These are phyloP conservation scores for Cryptococcus amylolentus DNA, from an alignment of 1,284 basidiomycete genomes.

Conservation along the genomic window DNA sequence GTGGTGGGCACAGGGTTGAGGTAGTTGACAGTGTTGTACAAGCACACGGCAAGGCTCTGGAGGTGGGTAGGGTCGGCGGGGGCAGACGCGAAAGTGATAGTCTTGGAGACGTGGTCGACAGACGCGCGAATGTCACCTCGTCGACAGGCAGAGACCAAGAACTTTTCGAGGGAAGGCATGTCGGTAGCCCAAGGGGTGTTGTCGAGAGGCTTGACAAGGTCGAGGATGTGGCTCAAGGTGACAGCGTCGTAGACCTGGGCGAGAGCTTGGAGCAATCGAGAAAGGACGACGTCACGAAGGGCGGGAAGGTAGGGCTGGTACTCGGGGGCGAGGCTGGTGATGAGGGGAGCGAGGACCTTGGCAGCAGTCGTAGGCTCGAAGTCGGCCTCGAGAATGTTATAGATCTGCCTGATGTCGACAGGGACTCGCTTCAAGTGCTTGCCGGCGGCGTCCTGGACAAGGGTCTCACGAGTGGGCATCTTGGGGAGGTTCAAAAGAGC, in stretches of 20 bases:
- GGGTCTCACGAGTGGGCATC: conserved; percentile 78
- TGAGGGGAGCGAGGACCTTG: conserved; percentile 74
- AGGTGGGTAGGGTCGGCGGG: conserved; percentile 56
- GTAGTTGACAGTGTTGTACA: conserved; percentile 66
- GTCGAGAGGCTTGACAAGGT: conserved; percentile 71
- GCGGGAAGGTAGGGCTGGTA: conserved; percentile 83
- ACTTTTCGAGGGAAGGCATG: conserved; percentile 78
- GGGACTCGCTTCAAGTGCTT: conserved; percentile 79
- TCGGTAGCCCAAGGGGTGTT: conserved; percentile 57
- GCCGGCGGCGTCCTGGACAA: conserved; percentile 81
- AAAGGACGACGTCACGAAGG: conserved; percentile 86
- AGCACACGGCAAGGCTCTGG: conserved; percentile 66
- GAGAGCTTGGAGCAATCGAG: conserved; percentile 88
- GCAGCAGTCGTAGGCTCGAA: conserved; percentile 94
- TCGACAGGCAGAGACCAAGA: conserved; percentile 86
- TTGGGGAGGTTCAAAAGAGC: conserved; percentile 80
- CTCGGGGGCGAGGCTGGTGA: conserved; percentile 60
- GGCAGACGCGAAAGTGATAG: conserved; percentile 66
- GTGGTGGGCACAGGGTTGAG: conserved; percentile 45
- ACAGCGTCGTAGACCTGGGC: conserved; percentile 92
- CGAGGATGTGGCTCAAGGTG: conserved; percentile 70
- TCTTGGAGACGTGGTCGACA: conserved; percentile 84
- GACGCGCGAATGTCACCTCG: conserved; percentile 83
- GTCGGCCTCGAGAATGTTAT: conserved; percentile 86
- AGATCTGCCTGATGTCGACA: conserved; percentile 74